These are phyloP conservation scores for Alternaria ventricosa DNA, from an alignment of 2,329 filamentous ascomycete species.

Conservation along the genomic window DNA sequence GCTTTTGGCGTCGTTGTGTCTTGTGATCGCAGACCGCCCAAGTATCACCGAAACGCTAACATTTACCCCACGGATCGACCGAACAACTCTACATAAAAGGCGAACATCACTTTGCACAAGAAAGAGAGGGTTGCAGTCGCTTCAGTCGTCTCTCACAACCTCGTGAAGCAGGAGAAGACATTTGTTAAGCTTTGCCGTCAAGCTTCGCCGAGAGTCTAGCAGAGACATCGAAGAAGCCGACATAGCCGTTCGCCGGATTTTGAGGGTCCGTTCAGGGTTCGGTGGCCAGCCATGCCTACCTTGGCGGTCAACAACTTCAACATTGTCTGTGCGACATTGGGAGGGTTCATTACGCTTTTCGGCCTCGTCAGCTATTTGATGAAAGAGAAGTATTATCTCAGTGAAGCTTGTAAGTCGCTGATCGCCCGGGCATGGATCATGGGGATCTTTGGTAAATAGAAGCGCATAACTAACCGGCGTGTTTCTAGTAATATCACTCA, in stretches of 20 bases:
- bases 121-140: not conserved
- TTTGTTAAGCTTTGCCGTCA: constrained; percentile 6
- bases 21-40: not conserved
- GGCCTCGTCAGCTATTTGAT: constrained; percentile 87
- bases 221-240: constrained; percentile 4
- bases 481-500: constrained; percentile 75
- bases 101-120: not conserved
- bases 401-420: constrained; percentile 76
- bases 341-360: constrained; percentile 89
- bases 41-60: not conserved
- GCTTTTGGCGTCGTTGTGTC: not conserved
- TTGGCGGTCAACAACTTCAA: constrained; percentile 79
- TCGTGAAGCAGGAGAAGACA: not conserved
- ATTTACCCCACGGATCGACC: not conserved
- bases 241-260: not conserved
- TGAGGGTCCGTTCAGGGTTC: not conserved
- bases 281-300: constrained; percentile 59
- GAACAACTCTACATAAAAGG: not conserved
- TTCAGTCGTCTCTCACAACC: not conserved
- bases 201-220: constrained; percentile 12
- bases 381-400: constrained; percentile 90
- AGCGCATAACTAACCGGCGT: constrained; percentile 7
- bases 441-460: not conserved
- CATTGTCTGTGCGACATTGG: constrained; percentile 78
- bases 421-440: no score